phyloP scores from a whole-genome alignment of 2,329 filamentous ascomycete species.

The Xylariaceae sp. region DNA sequence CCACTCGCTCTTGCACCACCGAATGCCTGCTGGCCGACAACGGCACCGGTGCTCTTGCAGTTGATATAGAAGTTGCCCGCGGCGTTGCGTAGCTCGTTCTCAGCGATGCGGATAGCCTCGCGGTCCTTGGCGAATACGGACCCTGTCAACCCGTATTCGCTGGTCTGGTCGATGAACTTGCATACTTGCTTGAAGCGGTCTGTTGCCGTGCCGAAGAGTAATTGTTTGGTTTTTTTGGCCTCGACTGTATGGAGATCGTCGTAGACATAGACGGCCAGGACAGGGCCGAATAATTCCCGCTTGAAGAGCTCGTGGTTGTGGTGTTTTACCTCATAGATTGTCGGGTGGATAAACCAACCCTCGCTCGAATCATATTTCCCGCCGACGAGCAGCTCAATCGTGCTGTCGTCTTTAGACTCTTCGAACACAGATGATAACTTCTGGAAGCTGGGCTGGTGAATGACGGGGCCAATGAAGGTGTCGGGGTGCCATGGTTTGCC shows the following conservation, averaged over 20 bases:
- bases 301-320: constrained; percentile 70
- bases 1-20: constrained; percentile 65
- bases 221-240: too few species aligned
- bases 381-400: constrained; percentile 69
- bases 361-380: constrained; percentile 73
- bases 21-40: constrained; percentile 71
- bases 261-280: constrained; percentile 65
- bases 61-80: constrained; percentile 87
- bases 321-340: constrained; percentile 72
- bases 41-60: constrained; percentile 73
- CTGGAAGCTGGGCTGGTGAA: constrained; percentile 77
- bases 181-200: constrained; percentile 58
- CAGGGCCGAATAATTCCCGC: constrained; percentile 65
- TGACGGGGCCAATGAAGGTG: constrained; percentile 85
- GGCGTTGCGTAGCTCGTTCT: constrained; percentile 66
- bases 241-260: constrained; percentile 56
- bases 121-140: constrained; percentile 71
- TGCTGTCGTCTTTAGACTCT: constrained; percentile 68
- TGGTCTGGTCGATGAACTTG: constrained; percentile 64
- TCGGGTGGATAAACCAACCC: constrained; percentile 82
- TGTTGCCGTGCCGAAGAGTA: too few species aligned
- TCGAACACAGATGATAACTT: constrained; percentile 76
- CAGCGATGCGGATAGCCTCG: constrained; percentile 60
- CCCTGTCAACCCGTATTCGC: constrained; percentile 75
- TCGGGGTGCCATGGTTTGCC: constrained; percentile 65